phyloP scores from a whole-genome alignment of 345 rosid genomes.

The Raphanus sativus region DNA sequence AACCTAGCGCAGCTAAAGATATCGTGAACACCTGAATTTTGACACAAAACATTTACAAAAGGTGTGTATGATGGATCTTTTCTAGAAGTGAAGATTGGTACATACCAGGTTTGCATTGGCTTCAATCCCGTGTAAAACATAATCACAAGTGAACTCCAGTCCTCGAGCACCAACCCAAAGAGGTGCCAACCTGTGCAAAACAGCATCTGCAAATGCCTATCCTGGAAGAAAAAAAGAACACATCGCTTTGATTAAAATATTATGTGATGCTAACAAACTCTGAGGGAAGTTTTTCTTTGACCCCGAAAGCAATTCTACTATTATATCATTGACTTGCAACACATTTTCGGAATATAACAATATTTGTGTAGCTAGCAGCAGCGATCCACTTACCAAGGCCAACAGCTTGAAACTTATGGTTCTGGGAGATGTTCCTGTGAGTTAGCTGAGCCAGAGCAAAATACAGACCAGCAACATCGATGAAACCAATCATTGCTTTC shows the following conservation, averaged over 20 bases:
- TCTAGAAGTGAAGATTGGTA: background rate
- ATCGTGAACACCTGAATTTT: conserved; percentile 70
- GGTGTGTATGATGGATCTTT: background rate
- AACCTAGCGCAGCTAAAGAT: conserved; percentile 93
- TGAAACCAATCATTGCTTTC: conserved; percentile 89
- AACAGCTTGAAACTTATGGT: conserved; percentile 95
- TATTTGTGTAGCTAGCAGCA: background rate
- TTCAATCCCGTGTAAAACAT: conserved; percentile 89
- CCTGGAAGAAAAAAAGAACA: conserved; percentile 45
- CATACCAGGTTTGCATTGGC: conserved; percentile 79
- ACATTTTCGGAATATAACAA: background rate
- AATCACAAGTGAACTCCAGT: conserved; percentile 88
- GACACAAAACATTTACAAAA: conserved; percentile 1
- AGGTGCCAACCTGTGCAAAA: conserved; percentile 83
- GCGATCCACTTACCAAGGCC: conserved; percentile 70
- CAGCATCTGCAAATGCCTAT: conserved; percentile 98
- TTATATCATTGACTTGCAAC: background rate
- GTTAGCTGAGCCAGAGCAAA: conserved; percentile 87
- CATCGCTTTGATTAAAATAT: background rate
- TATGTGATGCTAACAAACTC: background rate
- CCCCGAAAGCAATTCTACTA: background rate
- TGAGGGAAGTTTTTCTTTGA: background rate
- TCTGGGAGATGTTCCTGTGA: conserved; percentile 92
- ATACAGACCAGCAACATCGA: conserved; percentile 96
- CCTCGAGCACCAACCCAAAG: conserved; percentile 99